phyloP scores from a whole-genome alignment of 2,329 filamentous ascomycete genomes.

The Monilinia fructigena region DNA sequence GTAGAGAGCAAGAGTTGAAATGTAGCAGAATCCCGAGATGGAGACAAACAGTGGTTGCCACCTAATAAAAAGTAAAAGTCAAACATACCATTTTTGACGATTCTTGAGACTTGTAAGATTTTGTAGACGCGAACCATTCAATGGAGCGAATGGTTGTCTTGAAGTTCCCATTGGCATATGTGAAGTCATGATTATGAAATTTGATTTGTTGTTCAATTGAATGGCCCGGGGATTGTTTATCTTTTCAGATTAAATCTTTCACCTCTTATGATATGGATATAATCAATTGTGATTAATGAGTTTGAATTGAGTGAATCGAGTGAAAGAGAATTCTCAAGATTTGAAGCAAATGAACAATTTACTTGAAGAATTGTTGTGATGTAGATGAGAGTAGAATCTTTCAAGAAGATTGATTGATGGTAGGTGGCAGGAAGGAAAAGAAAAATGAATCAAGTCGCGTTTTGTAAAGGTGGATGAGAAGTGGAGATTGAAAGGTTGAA shows the following conservation, averaged over 20 bases:
- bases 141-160: conserved; percentile 71
- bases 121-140: conserved; percentile 68
- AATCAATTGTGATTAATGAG: not conserved
- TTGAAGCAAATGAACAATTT: not conserved
- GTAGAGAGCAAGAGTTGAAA: not conserved
- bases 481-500: not conserved
- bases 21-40: not conserved
- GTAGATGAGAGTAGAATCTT: not conserved
- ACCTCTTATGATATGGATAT: not conserved
- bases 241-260: not conserved
- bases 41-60: no score
- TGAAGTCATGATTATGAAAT: conserved; percentile 32
- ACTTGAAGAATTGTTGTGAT: no score
- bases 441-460: conserved; percentile 14
- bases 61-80: not conserved
- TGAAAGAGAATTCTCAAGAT: not conserved
- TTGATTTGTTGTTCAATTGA: not conserved
- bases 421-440: conserved; percentile 7
- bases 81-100: conserved; percentile 65
- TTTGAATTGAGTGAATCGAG: not conserved
- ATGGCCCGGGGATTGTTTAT: not conserved
- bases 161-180: conserved; percentile 34
- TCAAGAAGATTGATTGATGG: conserved; percentile 1
- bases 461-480: conserved; percentile 7
- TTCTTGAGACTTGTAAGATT: conserved; percentile 74